A percentile compares a stretch with the other conserved stretches of the same genome.
These are phyloP conservation scores for Tanozyma kutaoensis DNA, from an alignment of 805 yeast genomes.

Conservation along the genomic window DNA sequence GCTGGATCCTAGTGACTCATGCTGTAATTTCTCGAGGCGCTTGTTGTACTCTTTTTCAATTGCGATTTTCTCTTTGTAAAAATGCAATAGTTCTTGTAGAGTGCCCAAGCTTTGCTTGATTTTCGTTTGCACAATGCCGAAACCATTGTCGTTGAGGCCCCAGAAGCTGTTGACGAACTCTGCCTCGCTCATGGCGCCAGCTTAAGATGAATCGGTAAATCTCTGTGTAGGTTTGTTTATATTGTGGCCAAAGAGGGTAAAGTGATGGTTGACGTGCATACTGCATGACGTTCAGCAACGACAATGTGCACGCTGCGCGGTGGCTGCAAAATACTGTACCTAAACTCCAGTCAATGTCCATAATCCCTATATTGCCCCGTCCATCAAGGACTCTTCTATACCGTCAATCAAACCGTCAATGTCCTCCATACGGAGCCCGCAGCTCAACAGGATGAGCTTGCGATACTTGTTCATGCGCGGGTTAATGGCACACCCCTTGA, in stretches of 20 bases:
- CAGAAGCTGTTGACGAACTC: slow-evolving; percentile 35
- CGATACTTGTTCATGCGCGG: slow-evolving; percentile 62
- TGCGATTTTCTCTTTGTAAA: slow-evolving; percentile 29
- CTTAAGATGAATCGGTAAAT: no score
- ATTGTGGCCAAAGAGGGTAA: no score
- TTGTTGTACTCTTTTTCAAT: slow-evolving; percentile 67
- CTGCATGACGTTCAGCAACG: no score
- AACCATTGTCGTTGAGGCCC: slow-evolving; percentile 61
- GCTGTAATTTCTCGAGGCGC: slow-evolving; percentile 37
- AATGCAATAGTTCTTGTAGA: slow-evolving; percentile 19
- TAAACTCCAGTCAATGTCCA: no score
- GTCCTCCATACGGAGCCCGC: slow-evolving; percentile 69
- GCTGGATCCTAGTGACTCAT: slow-evolving; percentile 32
- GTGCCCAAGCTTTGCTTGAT: slow-evolving; percentile 50
- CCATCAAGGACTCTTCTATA: slow-evolving; percentile 21
- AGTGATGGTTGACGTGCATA: no score
- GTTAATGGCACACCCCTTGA: slow-evolving; percentile 31
- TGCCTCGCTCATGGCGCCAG: no score
- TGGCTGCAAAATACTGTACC: no score
- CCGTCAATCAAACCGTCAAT: slow-evolving; percentile 76
- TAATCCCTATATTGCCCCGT: no score
- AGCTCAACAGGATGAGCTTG: slow-evolving; percentile 59
- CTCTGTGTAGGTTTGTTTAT: no score
- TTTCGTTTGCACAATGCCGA: slow-evolving; percentile 37
- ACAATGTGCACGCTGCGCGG: no score